Evolutionary conservation across 768 basidiomycete genomes (phyloP), one percentile per base, ranked within the genome.

Genomic region (Rhodotorula kratochvilovae): DNA sequence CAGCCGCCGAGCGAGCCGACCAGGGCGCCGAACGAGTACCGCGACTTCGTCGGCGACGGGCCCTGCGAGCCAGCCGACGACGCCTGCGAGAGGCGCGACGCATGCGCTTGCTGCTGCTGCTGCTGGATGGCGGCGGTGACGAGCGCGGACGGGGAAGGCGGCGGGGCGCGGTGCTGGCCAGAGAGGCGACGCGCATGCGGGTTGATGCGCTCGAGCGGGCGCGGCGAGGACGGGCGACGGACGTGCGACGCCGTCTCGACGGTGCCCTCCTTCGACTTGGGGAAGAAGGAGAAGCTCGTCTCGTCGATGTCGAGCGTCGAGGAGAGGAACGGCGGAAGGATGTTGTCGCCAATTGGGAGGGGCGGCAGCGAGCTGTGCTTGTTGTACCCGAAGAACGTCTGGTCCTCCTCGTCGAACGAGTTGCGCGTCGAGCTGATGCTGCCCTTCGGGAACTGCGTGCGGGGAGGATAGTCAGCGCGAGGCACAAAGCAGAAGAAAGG

Each of bases 361-460:
- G 75, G 59, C 19, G 75, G 71, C 13, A 76, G 71, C 39, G 75
- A 76, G 61, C 67, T 64, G 75, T 75, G 74, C 63, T 71, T 72
- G 65, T 72, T 67, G 74, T 69, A 66, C 35, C 70, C 71, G 51
- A 75, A 75, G 68, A 75, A 75, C 7, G 62, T 46, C 53, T 56
- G 55, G 55, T 75, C 74, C 13, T 73, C 72, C 27, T 71, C 74
- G 27, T 75, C 73, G 62, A 66, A 35, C 45, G 70, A 71, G n/a
- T 59, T 35, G 27, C 70, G 70, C 0, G 63, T 57, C 51, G 70
- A 68, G 50, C 58, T 67, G 39, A 71, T 51, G 53, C 67, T 71
- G 50, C 70, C 70, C 45, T 66, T 65, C 17, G 73, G 73, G 66
- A 74, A 74, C 73, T 74, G 66, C 39, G 35, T 1, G 29, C n/a